These are phyloP conservation scores for Cyclostephanos tholiformis DNA, from an alignment of 108 stramenopile species.

Conservation along the genomic window DNA sequence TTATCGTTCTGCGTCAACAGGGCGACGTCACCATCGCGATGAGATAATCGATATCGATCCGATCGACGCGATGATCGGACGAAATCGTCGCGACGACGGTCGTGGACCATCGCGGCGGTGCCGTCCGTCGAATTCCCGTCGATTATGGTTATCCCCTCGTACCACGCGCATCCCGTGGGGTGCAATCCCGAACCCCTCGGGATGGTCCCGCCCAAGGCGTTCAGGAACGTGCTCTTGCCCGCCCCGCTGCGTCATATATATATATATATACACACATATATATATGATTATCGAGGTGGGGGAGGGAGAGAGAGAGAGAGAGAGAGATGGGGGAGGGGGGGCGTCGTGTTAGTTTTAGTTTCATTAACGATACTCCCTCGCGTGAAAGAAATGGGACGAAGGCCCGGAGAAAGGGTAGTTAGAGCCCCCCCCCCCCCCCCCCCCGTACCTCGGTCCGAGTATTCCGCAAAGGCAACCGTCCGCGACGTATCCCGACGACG, in stretches of 20 bases:
- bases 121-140: too few relatives aligned
- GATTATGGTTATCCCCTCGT: constrained; percentile 12
- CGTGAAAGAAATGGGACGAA: too few relatives aligned
- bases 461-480: constrained; percentile 75
- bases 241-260: constrained; percentile 32
- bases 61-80: not conserved
- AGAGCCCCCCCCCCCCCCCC: not conserved
- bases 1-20: constrained; percentile 79
- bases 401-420: too few relatives aligned
- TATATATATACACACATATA: not conserved
- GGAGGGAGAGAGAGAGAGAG: not conserved
- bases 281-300: not conserved
- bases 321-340: too few relatives aligned
- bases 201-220: constrained; percentile 50
- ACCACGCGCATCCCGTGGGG: constrained; percentile 47
- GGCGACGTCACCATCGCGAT: constrained; percentile 69
- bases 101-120: not conserved
- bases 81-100: not conserved
- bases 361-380: too few relatives aligned
- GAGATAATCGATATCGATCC: constrained; percentile 26
- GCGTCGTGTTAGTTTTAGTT: too few relatives aligned
- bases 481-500: constrained; percentile 54
- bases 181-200: constrained; percentile 19
- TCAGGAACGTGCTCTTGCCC: constrained; percentile 65
- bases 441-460: constrained; percentile 53